Evolutionary conservation across 257 asterid species (phyloP), one percentile per base, ranked within the genome.

Genomic region (Leonotis leonurus): DNA sequence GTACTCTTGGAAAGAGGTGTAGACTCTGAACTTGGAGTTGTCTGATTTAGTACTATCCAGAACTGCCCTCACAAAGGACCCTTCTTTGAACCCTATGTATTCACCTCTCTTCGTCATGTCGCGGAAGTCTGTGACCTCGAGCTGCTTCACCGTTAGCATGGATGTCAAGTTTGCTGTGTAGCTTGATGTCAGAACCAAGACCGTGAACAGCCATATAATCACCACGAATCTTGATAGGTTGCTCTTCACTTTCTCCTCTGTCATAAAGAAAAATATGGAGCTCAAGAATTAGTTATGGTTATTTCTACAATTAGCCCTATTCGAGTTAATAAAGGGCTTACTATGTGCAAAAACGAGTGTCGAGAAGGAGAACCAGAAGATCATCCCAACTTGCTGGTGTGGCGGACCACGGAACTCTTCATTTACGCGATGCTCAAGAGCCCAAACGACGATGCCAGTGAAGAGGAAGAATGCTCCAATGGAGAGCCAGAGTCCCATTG

Each of bases 101-200:
- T 56, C 82, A 16, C 74, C 76, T 27, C 48, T 76, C n/a, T 26
- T 81, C 0, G 68, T 45, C 29, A 79, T 75, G 37, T 79, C 82
- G 3, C 26, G 61, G 5, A 55, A 3, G 29, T 55, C 61, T 0
- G 61, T 16, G 0, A 86, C 78, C 27, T 70, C 77, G 4, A 84
- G 85, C 57, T 84, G 81, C 11, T 78, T 75, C 9, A 80, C 85
- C 14, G 86, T 84, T 13, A 78, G 60, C 85, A 84, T 78, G 16
- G 87, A 84, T 26, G 90, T 59, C 69, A 84, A 65, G 75, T 63
- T 84, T 27, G 88, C 88, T 0, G 87, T 81, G 70, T 84, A 78
- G 29, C 87, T 79, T 39, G 84, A 75, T 40, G 87, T 78, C 12
- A 84, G 61, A 12, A 84, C 84, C 5, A 84, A 67, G 48, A 84